A percentile compares a stretch with the other conserved stretches of the same genome.
phyloP scores from a whole-genome alignment of 257 asterid genomes.

The Solanum sitiens region DNA sequence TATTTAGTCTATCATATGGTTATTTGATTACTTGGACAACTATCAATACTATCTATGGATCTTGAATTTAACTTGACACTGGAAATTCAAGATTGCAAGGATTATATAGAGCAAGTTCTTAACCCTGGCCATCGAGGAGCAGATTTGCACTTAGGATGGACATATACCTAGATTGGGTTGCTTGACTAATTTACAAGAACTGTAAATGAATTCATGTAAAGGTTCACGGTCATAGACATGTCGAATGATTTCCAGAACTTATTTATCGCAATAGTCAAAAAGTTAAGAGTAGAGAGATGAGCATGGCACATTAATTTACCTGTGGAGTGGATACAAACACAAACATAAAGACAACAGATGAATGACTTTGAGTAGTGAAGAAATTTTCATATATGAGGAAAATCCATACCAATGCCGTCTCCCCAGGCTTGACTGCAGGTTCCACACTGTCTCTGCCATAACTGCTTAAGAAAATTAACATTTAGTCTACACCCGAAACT shows the following conservation, averaged over 20 bases:
- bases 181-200: not conserved
- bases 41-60: not conserved
- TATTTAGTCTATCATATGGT: not conserved
- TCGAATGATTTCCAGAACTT: not conserved
- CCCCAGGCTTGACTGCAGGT: conserved; percentile 88
- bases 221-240: not conserved
- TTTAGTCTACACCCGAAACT: not conserved
- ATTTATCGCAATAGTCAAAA: not conserved
- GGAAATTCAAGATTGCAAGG: not conserved
- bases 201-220: not conserved
- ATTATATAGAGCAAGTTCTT: not conserved
- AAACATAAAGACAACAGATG: not conserved
- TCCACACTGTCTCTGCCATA: conserved; percentile 88
- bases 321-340: not conserved
- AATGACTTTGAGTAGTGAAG: not conserved
- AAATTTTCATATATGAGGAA: not conserved
- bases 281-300: not conserved
- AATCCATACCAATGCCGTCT: conserved; percentile 56
- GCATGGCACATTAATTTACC: not conserved
- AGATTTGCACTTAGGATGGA: not conserved
- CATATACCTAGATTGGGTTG: not conserved
- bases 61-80: not conserved
- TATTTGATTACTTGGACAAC: not conserved
- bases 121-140: not conserved
- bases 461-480: conserved; percentile 24